These are phyloP conservation scores for Nissolia schottii DNA, from an alignment of 306 rosid genomes.

Conservation along the genomic window DNA sequence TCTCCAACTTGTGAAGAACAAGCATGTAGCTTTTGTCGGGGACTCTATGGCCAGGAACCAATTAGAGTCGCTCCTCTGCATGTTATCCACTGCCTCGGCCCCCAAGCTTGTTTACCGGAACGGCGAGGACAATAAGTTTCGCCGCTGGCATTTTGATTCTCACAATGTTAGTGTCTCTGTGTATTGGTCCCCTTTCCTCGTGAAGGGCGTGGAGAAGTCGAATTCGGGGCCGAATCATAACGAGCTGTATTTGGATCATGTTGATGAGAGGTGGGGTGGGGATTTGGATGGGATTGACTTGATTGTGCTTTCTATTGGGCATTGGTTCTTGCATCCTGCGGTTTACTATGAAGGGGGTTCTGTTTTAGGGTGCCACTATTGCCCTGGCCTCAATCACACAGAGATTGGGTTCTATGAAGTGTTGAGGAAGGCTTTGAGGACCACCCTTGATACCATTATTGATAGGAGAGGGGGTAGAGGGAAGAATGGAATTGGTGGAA, in stretches of 20 bases:
- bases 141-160: constrained; percentile 62
- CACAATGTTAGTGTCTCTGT: constrained; percentile 58
- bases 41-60: constrained; percentile 98
- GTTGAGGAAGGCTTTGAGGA: constrained; percentile 66
- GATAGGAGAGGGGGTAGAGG: constrained; percentile 38
- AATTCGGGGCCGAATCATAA: constrained; percentile 45
- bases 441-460: constrained; percentile 43
- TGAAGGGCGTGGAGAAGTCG: constrained; percentile 69
- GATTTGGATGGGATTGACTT: constrained; percentile 52
- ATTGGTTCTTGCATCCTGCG: constrained; percentile 92
- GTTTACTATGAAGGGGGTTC: constrained; percentile 61
- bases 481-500: too few relatives aligned
- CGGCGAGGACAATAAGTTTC: constrained; percentile 63
- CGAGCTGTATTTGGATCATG: constrained; percentile 56
- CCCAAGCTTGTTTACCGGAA: constrained; percentile 53
- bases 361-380: constrained; percentile 78
- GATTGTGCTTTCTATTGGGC: constrained; percentile 73
- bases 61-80: constrained; percentile 86
- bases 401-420: constrained; percentile 83
- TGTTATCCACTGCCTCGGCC: constrained; percentile 51
- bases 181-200: constrained; percentile 93
- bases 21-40: constrained; percentile 80
- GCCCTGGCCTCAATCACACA: constrained; percentile 72
- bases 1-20: constrained; percentile 50
- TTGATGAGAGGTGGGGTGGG: constrained; percentile 70